Base-by-base conservation (phyloP, 305 asterid species). In the Fraxinus baroniana region DNA sequence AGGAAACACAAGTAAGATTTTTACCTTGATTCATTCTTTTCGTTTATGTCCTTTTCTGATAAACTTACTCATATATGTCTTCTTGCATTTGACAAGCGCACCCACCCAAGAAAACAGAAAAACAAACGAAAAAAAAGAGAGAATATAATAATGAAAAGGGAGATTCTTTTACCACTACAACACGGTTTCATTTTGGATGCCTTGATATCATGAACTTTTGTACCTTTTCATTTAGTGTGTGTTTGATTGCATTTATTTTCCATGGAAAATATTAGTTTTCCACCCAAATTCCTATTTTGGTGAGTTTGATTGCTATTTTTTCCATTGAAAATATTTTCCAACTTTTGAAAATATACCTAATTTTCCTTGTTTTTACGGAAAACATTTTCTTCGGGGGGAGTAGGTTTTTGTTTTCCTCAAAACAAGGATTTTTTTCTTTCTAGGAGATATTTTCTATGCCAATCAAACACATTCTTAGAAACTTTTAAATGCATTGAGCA, bases 1-100 rank as follows among this genome's bases (percentile, higher is more conserved):
- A 85, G 89, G 94, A 94, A 85, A 88, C 88, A 86, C 99, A 94
- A 85, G 99, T 96, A 92, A 49, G 70, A 72, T 75, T 77, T 64
- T 66, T 62, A 37, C 39, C 81, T 79, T 72, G 80, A 17, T 83
- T 79, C 77, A 85, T 80, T 77, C 82, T 13, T 66, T 68, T 79
- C 73, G 1, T 52, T 37, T n/a, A 49, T 77, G 71, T 44, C 79
- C 60, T 49, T 74, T 85, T 78, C 37, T 13, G 18, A 1, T 28
- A 10, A 70, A 64, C 32, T 22, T 62, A 41, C 49, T 80, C 79
- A 22, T 64, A 12, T 24, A 13, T 13, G n/a, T 64, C 35, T 24
- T 64, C 33, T 64, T 0, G 12, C 41, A 28, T 30, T 28, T 9
- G 37, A 30, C 20, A 28, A 0, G 28, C 30, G 2, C 12, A 20